phyloP scores from a whole-genome alignment of 495 filamentous ascomycete species.

The Antarctomyces pellizariae region DNA sequence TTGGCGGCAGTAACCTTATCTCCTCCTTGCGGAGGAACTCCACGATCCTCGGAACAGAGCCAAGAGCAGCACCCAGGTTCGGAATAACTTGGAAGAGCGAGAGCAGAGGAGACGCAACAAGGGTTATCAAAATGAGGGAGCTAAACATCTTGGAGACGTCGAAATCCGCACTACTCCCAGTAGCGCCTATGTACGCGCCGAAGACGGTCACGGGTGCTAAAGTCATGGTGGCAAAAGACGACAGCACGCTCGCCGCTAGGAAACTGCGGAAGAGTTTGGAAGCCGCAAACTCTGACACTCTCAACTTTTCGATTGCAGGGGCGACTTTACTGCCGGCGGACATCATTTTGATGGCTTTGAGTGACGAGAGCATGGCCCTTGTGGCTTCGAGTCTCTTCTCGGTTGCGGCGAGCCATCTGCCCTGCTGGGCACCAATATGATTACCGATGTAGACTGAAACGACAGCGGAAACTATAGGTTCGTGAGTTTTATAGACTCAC shows the following conservation, averaged over 20 bases:
- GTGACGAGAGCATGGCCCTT: constrained; percentile 24
- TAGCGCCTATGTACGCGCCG: constrained; percentile 4
- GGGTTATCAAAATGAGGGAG: constrained; percentile 14
- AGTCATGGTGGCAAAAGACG: no score
- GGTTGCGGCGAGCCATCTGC: constrained; percentile 17
- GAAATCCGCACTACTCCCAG: constrained; percentile 4
- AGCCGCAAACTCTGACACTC: constrained; percentile 26
- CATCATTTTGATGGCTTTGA: constrained; percentile 32
- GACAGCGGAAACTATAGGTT: constrained; percentile 12
- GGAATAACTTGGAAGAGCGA: constrained; percentile 12
- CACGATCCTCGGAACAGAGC: constrained; percentile 13
- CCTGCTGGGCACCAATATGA: constrained; percentile 8
- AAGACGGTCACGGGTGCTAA: no score
- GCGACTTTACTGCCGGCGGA: constrained; percentile 18
- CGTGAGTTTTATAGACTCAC: constrained; percentile 1
- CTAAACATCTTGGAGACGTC: constrained; percentile 12
- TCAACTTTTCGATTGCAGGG: constrained; percentile 20
- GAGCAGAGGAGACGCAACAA: constrained; percentile 13
- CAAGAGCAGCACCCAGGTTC: constrained; percentile 8
- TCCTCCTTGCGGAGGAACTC: constrained; percentile 7
- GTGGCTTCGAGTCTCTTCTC: constrained; percentile 21
- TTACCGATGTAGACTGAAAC: not conserved
- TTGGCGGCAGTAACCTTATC: not conserved
- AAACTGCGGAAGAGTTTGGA: constrained; percentile 28
- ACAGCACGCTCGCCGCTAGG: no score